Evolutionary conservation across 2,329 filamentous ascomycete genomes (phyloP).

Genomic region (Claviceps spartinae): DNA sequence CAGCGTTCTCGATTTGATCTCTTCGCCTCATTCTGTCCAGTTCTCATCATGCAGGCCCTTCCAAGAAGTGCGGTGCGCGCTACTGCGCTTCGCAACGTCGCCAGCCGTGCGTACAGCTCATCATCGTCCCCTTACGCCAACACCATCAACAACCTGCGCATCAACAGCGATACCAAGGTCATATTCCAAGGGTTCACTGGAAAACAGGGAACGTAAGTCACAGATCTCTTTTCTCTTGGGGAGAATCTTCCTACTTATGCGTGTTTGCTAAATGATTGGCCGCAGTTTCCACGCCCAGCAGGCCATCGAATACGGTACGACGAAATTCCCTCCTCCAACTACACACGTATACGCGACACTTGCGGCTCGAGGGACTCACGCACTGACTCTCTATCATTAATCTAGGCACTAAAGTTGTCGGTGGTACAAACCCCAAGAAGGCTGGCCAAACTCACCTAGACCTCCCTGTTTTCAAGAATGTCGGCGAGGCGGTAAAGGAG

Average conservation of each 20-base stretch:
- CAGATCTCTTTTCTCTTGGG: no score
- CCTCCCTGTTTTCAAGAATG: conserved; percentile 84
- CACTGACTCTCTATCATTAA: conserved; percentile 12
- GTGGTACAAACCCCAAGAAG: conserved; percentile 98
- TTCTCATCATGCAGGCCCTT: conserved; percentile 70
- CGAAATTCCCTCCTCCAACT: conserved; percentile 9
- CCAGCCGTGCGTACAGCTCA: conserved; percentile 50
- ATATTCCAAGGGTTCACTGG: conserved; percentile 96
- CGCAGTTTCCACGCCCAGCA: conserved; percentile 89
- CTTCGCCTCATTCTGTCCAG: conserved; percentile 7
- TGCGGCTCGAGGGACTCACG: neutral
- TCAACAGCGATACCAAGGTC: conserved; percentile 87
- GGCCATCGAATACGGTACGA: conserved; percentile 92
- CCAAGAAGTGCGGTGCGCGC: conserved; percentile 54
- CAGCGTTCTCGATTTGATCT: conserved; percentile 5
- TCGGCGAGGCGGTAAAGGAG: conserved; percentile 76
- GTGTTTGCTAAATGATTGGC: conserved; percentile 5
- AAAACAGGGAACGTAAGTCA: conserved; percentile 80
- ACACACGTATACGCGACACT: neutral
- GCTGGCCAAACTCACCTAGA: conserved; percentile 81
- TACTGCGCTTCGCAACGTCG: conserved; percentile 51
- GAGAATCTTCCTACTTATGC: neutral
- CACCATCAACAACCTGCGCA: conserved; percentile 76
- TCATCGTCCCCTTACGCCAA: conserved; percentile 54
- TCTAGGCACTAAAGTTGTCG: conserved; percentile 86